Percentiles rank a stretch among this genome's conserved stretches.
Evolutionary conservation across 139 green algal genomes (phyloP).

Genomic region (Pycnococcus provasolii): DNA sequence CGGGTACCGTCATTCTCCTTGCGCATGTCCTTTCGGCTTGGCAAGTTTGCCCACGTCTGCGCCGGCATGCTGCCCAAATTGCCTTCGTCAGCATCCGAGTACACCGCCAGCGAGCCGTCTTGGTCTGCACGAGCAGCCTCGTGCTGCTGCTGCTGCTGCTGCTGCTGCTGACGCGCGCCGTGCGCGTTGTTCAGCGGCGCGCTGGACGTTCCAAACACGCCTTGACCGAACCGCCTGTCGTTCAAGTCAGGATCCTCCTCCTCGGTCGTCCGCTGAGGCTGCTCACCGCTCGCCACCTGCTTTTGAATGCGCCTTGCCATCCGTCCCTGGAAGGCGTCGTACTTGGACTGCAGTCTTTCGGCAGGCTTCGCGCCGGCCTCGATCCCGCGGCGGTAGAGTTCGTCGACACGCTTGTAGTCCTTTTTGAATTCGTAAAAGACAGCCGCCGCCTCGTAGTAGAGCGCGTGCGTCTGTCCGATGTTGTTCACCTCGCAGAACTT

Average conservation of each 20-base stretch:
- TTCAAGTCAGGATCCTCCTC: no score
- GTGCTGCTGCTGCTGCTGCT: slow-evolving; percentile 34
- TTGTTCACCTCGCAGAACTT: slow-evolving; percentile 57
- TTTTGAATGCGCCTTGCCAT: slow-evolving; percentile 67
- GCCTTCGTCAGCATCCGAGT: slow-evolving; percentile 11
- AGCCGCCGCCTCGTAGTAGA: slow-evolving; percentile 80
- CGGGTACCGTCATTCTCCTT: slow-evolving; percentile 15
- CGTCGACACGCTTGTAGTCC: slow-evolving; percentile 53
- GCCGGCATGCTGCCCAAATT: background rate
- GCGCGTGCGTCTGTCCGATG: slow-evolving; percentile 62
- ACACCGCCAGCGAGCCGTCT: slow-evolving; percentile 9
- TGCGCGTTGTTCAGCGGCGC: no score
- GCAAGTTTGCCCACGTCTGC: slow-evolving; percentile 3
- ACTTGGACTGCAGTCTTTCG: slow-evolving; percentile 60
- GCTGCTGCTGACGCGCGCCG: background rate
- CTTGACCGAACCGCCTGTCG: background rate
- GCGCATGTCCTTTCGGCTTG: background rate
- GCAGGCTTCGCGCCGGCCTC: slow-evolving; percentile 50
- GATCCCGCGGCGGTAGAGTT: slow-evolving; percentile 62
- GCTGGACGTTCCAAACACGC: no score
- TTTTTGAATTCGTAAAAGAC: slow-evolving; percentile 65
- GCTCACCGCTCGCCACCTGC: slow-evolving; percentile 25
- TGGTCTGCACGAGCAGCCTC: slow-evolving; percentile 1
- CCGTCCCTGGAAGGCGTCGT: slow-evolving; percentile 62
- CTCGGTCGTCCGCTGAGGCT: slow-evolving; percentile 15